These are phyloP conservation scores for Vitis hybrid DNA, from an alignment of 177 flowering plant species.

Conservation along the genomic window DNA sequence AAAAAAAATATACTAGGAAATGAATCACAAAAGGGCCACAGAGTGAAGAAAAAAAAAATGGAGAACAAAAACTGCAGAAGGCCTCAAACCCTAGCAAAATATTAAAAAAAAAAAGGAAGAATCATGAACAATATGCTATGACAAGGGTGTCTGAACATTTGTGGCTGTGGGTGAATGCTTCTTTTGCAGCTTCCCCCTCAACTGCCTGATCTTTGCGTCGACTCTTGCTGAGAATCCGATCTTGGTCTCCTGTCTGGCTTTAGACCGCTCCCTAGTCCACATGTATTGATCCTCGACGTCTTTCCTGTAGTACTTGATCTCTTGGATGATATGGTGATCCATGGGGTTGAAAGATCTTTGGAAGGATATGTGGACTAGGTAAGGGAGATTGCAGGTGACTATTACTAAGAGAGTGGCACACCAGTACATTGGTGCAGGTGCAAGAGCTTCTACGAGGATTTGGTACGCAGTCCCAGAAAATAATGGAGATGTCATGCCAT, in stretches of 20 bases:
- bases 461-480: constrained; percentile 43
- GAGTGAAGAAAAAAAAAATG: background rate
- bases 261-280: constrained; percentile 74
- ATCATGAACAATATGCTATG: constrained; percentile 13
- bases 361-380: constrained; percentile 60
- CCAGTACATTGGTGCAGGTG: constrained; percentile 84
- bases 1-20: constrained; percentile 1
- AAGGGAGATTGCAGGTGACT: constrained; percentile 55
- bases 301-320: constrained; percentile 71
- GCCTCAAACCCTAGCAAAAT: constrained; percentile 18
- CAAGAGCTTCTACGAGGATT: constrained; percentile 64
- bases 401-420: constrained; percentile 54
- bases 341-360: constrained; percentile 66
- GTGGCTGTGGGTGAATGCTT: constrained; percentile 29
- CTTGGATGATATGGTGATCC: constrained; percentile 85
- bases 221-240: constrained; percentile 79
- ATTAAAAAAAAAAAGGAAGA: constrained; percentile 1
- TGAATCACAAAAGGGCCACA: constrained; percentile 2
- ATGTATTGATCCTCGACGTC: constrained; percentile 64
- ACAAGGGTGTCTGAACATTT: constrained; percentile 16
- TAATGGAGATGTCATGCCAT: constrained; percentile 50
- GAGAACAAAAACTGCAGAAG: constrained; percentile 4
- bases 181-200: constrained; percentile 59
- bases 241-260: constrained; percentile 77
- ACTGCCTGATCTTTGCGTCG: constrained; percentile 69